phyloP scores from a whole-genome alignment of 2,329 filamentous ascomycete species.

The Calonectria honghensis region DNA sequence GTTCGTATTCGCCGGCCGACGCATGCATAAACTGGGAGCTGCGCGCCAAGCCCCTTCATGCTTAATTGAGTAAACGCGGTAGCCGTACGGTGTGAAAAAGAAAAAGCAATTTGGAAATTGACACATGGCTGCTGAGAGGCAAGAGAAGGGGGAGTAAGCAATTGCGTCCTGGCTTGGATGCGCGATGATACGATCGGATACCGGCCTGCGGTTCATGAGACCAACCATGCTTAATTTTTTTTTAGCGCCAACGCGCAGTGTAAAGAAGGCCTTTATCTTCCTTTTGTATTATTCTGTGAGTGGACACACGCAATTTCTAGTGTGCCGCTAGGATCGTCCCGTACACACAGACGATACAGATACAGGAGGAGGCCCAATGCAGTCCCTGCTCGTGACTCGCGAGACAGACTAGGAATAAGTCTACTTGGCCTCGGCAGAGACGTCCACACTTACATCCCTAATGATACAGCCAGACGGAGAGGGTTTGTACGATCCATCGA shows the following conservation, averaged over 20 bases:
- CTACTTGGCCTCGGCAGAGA: background rate
- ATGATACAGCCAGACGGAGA: background rate
- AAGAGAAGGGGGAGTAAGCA: background rate
- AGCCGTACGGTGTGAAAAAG: background rate
- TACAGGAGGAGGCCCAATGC: background rate
- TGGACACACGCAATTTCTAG: background rate
- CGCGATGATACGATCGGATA: background rate
- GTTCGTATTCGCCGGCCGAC: background rate
- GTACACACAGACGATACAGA: background rate
- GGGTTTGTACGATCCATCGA: slow-evolving; percentile 37
- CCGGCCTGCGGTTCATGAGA: background rate
- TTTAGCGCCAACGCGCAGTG: background rate
- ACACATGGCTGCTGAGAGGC: background rate
- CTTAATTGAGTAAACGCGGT: background rate
- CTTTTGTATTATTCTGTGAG: background rate
- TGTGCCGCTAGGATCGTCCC: background rate
- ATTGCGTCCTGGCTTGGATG: background rate
- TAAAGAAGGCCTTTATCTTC: background rate
- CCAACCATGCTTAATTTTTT: background rate
- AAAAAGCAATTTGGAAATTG: background rate
- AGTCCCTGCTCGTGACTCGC: background rate
- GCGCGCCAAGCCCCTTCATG: background rate
- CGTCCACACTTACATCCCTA: slow-evolving; percentile 27
- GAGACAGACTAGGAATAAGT: background rate
- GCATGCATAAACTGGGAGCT: background rate